Evolutionary conservation across 305 asterid genomes (phyloP).

Genomic region (Petunia hybrid): DNA sequence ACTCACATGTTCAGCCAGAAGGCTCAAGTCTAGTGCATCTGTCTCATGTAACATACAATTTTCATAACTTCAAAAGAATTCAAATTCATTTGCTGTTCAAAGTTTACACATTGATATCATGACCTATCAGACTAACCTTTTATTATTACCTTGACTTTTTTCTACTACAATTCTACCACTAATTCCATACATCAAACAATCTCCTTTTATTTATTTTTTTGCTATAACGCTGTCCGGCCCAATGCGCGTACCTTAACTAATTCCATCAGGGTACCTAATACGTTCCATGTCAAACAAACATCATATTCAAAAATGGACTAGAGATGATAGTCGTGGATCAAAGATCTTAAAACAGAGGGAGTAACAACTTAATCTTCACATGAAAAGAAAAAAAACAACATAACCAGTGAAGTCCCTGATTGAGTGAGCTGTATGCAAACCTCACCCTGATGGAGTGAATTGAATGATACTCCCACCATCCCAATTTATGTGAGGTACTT

Average conservation of each 20-base stretch:
- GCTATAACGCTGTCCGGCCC: too few relatives aligned
- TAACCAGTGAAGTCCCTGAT: too few relatives aligned
- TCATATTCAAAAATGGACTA: too few relatives aligned
- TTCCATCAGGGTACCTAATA: too few relatives aligned
- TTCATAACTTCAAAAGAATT: background rate
- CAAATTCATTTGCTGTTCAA: background rate
- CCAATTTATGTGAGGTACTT: too few relatives aligned
- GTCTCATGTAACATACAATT: background rate
- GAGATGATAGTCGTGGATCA: too few relatives aligned
- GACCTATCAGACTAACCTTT: background rate
- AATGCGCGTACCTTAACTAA: too few relatives aligned
- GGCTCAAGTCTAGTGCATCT: background rate
- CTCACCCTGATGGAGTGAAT: background rate
- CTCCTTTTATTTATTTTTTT: too few relatives aligned
- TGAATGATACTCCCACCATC: background rate
- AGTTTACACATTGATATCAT: background rate
- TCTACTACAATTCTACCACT: background rate
- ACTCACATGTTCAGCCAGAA: background rate
- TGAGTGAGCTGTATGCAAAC: too few relatives aligned
- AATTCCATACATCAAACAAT: background rate
- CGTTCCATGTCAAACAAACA: too few relatives aligned
- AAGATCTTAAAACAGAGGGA: background rate
- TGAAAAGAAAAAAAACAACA: background rate
- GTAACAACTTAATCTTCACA: background rate
- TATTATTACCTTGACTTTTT: background rate